These are phyloP conservation scores for Rhodotorula taiwanensis DNA, from an alignment of 768 basidiomycete genomes.

Conservation along the genomic window DNA sequence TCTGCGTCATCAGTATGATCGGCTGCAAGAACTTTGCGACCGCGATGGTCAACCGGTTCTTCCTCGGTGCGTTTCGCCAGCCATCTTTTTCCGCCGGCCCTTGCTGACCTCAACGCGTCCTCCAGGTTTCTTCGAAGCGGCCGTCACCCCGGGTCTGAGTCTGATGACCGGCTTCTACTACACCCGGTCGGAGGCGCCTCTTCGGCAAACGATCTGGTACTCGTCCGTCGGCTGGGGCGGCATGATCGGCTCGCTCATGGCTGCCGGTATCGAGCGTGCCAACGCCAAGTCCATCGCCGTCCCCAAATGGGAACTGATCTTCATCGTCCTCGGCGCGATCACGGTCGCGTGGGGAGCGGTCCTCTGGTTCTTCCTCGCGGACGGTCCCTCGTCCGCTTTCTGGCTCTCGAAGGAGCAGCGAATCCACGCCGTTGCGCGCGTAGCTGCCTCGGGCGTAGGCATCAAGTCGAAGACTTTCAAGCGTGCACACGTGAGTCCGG, in stretches of 20 bases:
- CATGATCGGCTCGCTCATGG: slow-evolving; percentile 46
- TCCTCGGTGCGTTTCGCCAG: slow-evolving; percentile 35
- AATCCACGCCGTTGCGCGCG: slow-evolving; percentile 44
- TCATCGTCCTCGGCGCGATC: slow-evolving; percentile 44
- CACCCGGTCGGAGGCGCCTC: slow-evolving; percentile 42
- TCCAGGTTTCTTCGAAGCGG: slow-evolving; percentile 43
- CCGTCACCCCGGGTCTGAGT: slow-evolving; percentile 44
- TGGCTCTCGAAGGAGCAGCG: slow-evolving; percentile 43
- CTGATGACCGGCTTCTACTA: slow-evolving; percentile 44
- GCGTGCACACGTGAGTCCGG: slow-evolving; percentile 5
- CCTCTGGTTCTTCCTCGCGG: slow-evolving; percentile 46
- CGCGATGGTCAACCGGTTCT: slow-evolving; percentile 44
- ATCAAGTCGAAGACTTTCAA: slow-evolving; percentile 44
- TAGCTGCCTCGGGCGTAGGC: slow-evolving; percentile 43
- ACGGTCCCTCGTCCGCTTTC: slow-evolving; percentile 43
- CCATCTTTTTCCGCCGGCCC: not conserved
- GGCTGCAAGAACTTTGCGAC: slow-evolving; percentile 41
- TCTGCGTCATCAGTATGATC: slow-evolving; percentile 43
- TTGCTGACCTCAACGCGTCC: too few relatives aligned
- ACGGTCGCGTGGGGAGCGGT: slow-evolving; percentile 42
- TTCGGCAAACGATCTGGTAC: slow-evolving; percentile 46
- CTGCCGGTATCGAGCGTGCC: slow-evolving; percentile 41
- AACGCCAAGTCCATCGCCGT: not conserved
- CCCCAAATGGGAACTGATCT: slow-evolving; percentile 41
- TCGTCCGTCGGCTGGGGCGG: slow-evolving; percentile 44